These are phyloP conservation scores for Porpolomopsis calyptriformis DNA, from an alignment of 768 basidiomycete genomes.

Conservation along the genomic window DNA sequence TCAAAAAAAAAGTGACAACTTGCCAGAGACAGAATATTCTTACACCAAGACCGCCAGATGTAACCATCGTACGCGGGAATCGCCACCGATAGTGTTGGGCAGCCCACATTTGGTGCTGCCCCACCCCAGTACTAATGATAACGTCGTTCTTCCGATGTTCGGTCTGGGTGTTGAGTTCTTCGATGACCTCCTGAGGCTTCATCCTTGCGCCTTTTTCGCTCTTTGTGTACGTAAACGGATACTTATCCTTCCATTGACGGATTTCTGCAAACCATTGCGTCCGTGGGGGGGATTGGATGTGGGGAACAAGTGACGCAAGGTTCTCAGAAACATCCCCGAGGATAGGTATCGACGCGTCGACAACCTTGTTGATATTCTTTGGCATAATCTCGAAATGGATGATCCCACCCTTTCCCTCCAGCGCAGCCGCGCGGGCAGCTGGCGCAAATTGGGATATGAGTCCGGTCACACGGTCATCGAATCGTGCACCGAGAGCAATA, in stretches of 20 bases:
- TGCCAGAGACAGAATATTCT: slow-evolving; percentile 22
- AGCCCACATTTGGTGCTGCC: slow-evolving; percentile 99
- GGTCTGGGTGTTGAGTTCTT: slow-evolving; percentile 81
- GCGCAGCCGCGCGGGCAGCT: slow-evolving; percentile 76
- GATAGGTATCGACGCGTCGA: slow-evolving; percentile 88
- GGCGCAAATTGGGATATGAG: slow-evolving; percentile 86
- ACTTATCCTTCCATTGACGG: slow-evolving; percentile 72
- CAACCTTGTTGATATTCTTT: slow-evolving; percentile 98
- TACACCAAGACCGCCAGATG: slow-evolving; percentile 90
- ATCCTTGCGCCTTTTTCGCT: slow-evolving; percentile 53
- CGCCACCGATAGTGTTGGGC: slow-evolving; percentile 91
- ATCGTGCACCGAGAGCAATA: slow-evolving; percentile 91
- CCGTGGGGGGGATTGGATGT: slow-evolving; percentile 56
- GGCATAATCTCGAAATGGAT: slow-evolving; percentile 99
- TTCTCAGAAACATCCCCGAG: slow-evolving; percentile 88
- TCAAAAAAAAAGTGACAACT: not conserved
- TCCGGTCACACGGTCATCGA: slow-evolving; percentile 97
- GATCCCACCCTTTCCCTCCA: slow-evolving; percentile 83
- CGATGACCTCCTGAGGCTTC: slow-evolving; percentile 96
- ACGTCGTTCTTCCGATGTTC: slow-evolving; percentile 75
- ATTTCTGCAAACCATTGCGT: slow-evolving; percentile 78
- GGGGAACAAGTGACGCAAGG: slow-evolving; percentile 69
- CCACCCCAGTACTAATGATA: slow-evolving; percentile 87
- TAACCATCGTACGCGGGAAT: slow-evolving; percentile 77
- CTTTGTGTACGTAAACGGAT: slow-evolving; percentile 82